phyloP scores from a whole-genome alignment of 306 rosid genomes.

The Pterocarpus santalinus region DNA sequence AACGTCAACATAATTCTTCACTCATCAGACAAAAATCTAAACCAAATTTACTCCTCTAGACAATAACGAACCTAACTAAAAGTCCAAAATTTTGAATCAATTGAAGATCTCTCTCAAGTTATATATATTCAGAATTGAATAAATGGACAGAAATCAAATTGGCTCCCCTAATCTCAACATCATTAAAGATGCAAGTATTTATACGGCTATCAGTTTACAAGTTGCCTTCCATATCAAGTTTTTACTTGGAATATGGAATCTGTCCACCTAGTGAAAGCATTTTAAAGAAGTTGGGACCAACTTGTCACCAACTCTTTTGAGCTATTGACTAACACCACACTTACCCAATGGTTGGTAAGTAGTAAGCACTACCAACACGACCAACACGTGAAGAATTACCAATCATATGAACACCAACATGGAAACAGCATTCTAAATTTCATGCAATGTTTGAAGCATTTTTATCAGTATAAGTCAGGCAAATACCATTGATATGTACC shows the following conservation, averaged over 20 bases:
- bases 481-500: not conserved
- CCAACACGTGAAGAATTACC: not conserved
- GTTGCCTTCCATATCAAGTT: constrained; percentile 3
- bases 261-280: not conserved
- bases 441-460: not conserved
- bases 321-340: not conserved
- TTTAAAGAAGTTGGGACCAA: too few species aligned
- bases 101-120: constrained; percentile 7
- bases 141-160: not conserved
- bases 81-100: not conserved
- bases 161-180: not conserved
- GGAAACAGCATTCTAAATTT: not conserved
- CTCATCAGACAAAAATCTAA: not conserved
- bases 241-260: not conserved
- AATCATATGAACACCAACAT: not conserved
- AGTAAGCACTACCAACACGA: not conserved
- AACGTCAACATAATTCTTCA: not conserved
- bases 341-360: not conserved
- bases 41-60: not conserved
- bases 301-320: not conserved
- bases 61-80: not conserved
- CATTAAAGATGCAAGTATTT: too few species aligned
- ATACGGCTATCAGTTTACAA: not conserved
- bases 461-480: not conserved
- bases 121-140: not conserved